Evolutionary conservation across 73 alveolate genomes (phyloP), one percentile per base, ranked within the genome.

Genomic region (Paramecium sonneborni): DNA sequence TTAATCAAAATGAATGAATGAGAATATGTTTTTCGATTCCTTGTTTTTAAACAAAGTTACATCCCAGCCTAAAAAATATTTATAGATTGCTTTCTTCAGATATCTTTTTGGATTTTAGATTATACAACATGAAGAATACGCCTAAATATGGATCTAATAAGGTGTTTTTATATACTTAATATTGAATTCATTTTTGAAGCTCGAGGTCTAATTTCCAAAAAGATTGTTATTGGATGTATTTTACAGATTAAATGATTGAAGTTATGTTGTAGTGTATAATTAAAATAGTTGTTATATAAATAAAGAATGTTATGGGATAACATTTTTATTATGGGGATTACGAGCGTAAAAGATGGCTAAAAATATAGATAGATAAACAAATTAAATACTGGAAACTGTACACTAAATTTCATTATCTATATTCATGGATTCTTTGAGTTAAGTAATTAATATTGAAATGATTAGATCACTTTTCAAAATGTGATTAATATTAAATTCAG

Each of bases 401-500:
- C 99, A 97, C 95, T 99, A 99, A 21, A 94, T 98, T 41, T 99
- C 99, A 5, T 92, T 97, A 62, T 98, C 99, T 9, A 98, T 23
- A 88, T 57, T 30, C 79, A 85, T 82, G 97, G 97, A 34, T 97
- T 93, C 85, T 96, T 96, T 84, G 89, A 76, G 10, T 93, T 92
- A 15, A 84, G 98, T 86, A 68, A 69, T 68, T 9, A 18, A 18
- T 52, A 38, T 88, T 12, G 0, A 20, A 70, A 43, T 23, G 28
- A 38, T 8, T 58, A 86, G 93, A 58, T 24, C 97, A 95, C 87
- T 97, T 97, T 87, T 94, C 98, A 39, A 85, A 92, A 82, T 67
- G 97, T 35, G 96, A 97, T 92, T 96, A 96, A 44, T 93, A 93
- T 84, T 89, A 96, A 32, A 85, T 69, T 46, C 46, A 89, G 72